Evolutionary conservation across 148 eudicot genomes (phyloP), one percentile per base, ranked within the genome.

Genomic region (Chenopodium quinoa): DNA sequence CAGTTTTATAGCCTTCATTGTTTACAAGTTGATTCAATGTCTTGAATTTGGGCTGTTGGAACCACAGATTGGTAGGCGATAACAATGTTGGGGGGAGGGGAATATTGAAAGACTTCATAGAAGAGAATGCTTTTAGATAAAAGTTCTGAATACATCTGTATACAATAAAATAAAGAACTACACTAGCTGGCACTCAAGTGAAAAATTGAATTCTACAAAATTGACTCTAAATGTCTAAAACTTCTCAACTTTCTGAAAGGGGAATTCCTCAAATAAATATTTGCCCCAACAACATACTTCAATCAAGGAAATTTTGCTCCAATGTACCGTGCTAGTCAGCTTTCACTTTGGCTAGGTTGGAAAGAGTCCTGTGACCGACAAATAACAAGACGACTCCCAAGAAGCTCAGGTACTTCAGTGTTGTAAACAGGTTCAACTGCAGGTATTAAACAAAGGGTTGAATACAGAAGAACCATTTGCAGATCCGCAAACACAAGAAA

Each of bases 381-480:
- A 92, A 91, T 86, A 92, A 86, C 87, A 95, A 89, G 89, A 92
- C 87, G 31, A 93, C 82, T 71, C 93, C 99, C 81, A 93, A 73
- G 83, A 95, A 85, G 76, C 95, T 93, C 72, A 95, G 86, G 71
- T 81, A 75, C 89, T 93, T 95, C 89, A 95, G 76, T 23, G 99
- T 95, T 37, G 97, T 88, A 80, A 95, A 95, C 25, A 95, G 88
- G 88, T 95, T 90, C 90, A 93, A 76, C 99, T 93, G 97, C 90
- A 81, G 9, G 75, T 56, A 67, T 84, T 25, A 20, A 63, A 63
- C 62, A 68, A 48, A 64, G 4, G 9, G 19, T 69, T 52, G 32
- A 13, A 64, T 29, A 13, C 11, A 31, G 46, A 44, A 75, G 23
- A 40, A 81, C 22, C 62, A 56, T 0, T 22, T 46, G 17, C n/a